Evolutionary conservation across 192 early-diverging fungal genomes (phyloP), one percentile per base, ranked within the genome.

Genomic region (Linnemannia schmuckeri): DNA sequence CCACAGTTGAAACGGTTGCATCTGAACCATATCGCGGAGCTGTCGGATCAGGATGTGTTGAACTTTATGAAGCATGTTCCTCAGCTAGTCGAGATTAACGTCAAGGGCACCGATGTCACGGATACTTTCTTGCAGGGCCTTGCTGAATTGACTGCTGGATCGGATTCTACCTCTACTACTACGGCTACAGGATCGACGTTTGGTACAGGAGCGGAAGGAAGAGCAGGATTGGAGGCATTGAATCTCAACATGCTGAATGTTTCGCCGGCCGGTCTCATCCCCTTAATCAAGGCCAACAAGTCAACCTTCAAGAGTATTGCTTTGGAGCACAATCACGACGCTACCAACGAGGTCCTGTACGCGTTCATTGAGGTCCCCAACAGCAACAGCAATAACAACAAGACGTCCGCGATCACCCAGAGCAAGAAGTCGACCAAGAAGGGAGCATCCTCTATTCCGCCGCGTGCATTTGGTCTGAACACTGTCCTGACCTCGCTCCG

Each of bases 101-200:
- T 84, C 49, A 73, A 74, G 9, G 82, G 82, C 1, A 75, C 76
- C 0, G 77, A 84, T 15, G 24, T 84, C 17, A 71, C 82, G 27
- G 77, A 84, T 30, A 18, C 40, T 0, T 75, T 79, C 41, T 27
- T 84, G 49, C 4, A 38, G 15, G 54, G 47, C 10, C 37, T 46
- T 38, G 74, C 74, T 40, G 41, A 71, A 5, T n/a, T 38, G 70
- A 40, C 70, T 42, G 24, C 38, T n/a, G 38, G 69, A 70, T 1
- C 69, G 35, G n/a, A 24, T 40, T 7, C 17, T 13, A 15, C 6
- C 9, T 7, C 66, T 17, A 18, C 4, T 33, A 17, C 69, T 38
- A 7, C 37, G 9, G 38, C 38, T 24, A 9, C 17, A 24, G 55
- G 61, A 76, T 38, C 24, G 41, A 20, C 18, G 30, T 0, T 20